phyloP scores from a whole-genome alignment of 257 asterid genomes.

The Solanum clarkiae region DNA sequence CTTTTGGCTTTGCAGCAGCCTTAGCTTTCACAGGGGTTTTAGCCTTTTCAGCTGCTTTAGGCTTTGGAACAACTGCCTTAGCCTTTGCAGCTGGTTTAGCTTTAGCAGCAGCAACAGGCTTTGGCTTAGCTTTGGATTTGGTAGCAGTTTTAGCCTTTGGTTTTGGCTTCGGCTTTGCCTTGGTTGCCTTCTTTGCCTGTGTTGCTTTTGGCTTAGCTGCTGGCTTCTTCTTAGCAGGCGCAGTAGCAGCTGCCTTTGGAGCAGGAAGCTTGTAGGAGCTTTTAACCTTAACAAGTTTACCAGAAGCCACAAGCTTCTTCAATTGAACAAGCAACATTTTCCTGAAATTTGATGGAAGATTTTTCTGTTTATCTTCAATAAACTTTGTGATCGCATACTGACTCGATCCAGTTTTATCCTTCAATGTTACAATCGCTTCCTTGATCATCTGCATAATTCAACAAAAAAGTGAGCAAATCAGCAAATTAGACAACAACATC shows the following conservation, averaged over 20 bases:
- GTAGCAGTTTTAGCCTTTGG: conserved; percentile 1
- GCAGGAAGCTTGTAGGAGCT: conserved; percentile 48
- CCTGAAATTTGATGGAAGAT: conserved; percentile 57
- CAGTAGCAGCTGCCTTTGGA: conserved; percentile 9
- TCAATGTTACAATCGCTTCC: conserved; percentile 58
- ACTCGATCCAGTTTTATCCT: conserved; percentile 77
- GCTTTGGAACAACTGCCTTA: conserved; percentile 25
- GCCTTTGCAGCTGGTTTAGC: conserved; percentile 14
- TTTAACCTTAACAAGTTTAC: conserved; percentile 57
- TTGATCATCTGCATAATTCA: conserved; percentile 49
- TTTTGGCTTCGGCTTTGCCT: conserved; percentile 11
- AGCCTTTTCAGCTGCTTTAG: conserved; percentile 34
- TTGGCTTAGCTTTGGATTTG: conserved; percentile 9
- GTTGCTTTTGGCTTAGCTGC: conserved; percentile 2
- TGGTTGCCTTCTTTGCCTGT: neutral
- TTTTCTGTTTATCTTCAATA: conserved; percentile 61
- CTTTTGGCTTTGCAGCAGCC: conserved; percentile 16
- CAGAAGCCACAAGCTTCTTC: conserved; percentile 58
- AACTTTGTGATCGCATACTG: conserved; percentile 66
- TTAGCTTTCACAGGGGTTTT: conserved; percentile 36
- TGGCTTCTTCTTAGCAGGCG: conserved; percentile 5
- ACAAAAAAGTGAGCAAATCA: neutral
- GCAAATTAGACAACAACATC: neutral
- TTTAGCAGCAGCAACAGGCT: conserved; percentile 14
- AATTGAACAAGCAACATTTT: conserved; percentile 57